Evolutionary conservation across 306 rosid genomes (phyloP).

Genomic region (Malus fusca): DNA sequence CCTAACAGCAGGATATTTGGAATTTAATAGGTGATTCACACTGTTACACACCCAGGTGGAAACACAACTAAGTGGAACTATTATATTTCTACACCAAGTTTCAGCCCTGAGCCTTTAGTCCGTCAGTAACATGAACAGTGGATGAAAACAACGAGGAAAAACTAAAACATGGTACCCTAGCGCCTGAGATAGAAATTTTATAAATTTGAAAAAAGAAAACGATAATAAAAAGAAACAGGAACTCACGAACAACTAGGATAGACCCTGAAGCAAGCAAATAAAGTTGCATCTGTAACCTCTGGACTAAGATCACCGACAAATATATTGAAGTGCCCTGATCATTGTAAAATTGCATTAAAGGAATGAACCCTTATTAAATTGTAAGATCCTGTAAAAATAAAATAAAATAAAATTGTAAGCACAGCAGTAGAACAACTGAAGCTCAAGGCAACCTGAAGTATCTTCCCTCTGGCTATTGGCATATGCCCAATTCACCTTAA

Average conservation of each 20-base stretch:
- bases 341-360: conserved; percentile 41
- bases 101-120: conserved; percentile 17
- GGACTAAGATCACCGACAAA: conserved; percentile 95
- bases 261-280: conserved; percentile 67
- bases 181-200: conserved; percentile 3
- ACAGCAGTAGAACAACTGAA: background rate
- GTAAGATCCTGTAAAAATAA: background rate
- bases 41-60: background rate
- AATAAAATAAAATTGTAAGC: background rate
- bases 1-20: conserved; percentile 10
- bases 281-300: conserved; percentile 84
- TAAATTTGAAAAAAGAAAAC: background rate
- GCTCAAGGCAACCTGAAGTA: conserved; percentile 56
- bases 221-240: conserved; percentile 6
- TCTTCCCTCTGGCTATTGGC: conserved; percentile 88
- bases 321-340: conserved; percentile 67
- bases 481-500: conserved; percentile 92
- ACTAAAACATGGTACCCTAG: conserved; percentile 15
- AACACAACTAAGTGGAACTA: background rate
- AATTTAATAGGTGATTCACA: background rate
- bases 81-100: conserved; percentile 20
- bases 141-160: conserved; percentile 10
- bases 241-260: conserved; percentile 85
- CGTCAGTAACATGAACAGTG: background rate
- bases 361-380: conserved; percentile 21